Evolutionary conservation across 331 rosid species (phyloP).

Genomic region (Stylosanthes scabra): DNA sequence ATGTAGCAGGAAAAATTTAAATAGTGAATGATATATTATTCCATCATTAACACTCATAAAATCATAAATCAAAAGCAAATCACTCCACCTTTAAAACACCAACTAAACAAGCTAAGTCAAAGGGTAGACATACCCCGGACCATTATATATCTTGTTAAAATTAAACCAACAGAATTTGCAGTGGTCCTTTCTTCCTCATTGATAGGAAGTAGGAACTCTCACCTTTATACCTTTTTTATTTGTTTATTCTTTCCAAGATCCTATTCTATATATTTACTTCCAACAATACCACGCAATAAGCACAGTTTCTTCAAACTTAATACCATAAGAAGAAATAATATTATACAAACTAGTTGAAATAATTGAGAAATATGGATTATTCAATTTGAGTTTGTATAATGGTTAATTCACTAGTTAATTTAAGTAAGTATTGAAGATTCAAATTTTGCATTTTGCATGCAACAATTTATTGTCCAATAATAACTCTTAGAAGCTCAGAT

Average conservation of each 20-base stretch:
- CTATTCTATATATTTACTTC: too few relatives aligned
- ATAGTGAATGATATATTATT: neutral
- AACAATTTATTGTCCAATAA: too few relatives aligned
- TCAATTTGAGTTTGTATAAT: too few relatives aligned
- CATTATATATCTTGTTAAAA: slow-evolving; percentile 1
- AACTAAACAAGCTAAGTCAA: neutral
- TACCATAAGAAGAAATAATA: too few relatives aligned
- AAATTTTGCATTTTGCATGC: too few relatives aligned
- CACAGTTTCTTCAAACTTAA: neutral
- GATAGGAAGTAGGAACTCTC: slow-evolving; percentile 1
- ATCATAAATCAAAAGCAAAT: neutral
- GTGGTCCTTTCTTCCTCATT: slow-evolving; percentile 39
- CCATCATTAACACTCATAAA: slow-evolving; percentile 3
- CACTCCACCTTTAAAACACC: neutral
- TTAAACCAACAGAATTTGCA: slow-evolving; percentile 8
- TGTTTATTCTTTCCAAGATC: neutral
- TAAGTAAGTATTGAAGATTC: too few relatives aligned
- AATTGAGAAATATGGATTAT: too few relatives aligned
- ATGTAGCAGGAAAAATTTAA: neutral
- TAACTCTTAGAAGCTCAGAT: too few relatives aligned
- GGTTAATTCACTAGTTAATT: too few relatives aligned
- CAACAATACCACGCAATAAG: slow-evolving; percentile 32
- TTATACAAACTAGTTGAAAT: too few relatives aligned
- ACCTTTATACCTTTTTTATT: neutral
- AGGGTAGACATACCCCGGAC: neutral